Evolutionary conservation across 2,329 filamentous ascomycete species (phyloP).

Genomic region (Paracoccidioides brasiliensis): DNA sequence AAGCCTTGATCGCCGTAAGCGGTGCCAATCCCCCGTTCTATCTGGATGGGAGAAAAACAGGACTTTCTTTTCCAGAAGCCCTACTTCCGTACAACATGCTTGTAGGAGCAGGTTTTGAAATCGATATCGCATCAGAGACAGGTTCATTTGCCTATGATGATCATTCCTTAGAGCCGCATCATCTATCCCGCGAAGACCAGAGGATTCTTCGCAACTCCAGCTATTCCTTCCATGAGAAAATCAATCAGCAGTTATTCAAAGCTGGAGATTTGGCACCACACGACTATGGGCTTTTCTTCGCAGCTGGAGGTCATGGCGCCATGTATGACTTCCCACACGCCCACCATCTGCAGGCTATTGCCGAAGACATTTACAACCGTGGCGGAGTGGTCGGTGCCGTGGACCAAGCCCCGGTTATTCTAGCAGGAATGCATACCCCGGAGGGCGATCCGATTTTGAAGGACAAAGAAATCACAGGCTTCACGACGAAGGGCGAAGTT

Average conservation of each 20-base stretch:
- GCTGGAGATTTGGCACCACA: constrained; percentile 11
- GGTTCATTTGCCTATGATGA: constrained; percentile 32
- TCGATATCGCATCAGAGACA: constrained; percentile 35
- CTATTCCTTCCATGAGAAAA: constrained; percentile 33
- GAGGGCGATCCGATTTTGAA: constrained; percentile 23
- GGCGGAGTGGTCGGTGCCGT: constrained; percentile 33
- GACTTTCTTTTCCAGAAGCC: constrained; percentile 12
- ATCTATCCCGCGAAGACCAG: constrained; percentile 27
- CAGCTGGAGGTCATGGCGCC: constrained; percentile 25
- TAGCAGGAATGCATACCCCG: constrained; percentile 20
- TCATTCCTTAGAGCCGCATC: constrained; percentile 29
- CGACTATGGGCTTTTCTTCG: constrained; percentile 13
- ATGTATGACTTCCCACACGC: constrained; percentile 37
- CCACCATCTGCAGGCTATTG: constrained; percentile 29
- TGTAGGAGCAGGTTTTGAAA: constrained; percentile 32
- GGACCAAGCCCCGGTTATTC: constrained; percentile 28
- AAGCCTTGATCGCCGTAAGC: constrained; percentile 13
- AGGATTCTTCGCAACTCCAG: constrained; percentile 25
- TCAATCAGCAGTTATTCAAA: constrained; percentile 24
- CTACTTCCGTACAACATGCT: constrained; percentile 11
- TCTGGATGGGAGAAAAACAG: constrained; percentile 16
- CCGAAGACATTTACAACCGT: constrained; percentile 27
- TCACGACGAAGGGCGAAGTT: constrained; percentile 27
- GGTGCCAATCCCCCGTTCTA: constrained; percentile 18
- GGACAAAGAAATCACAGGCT: constrained; percentile 28